Base-by-base conservation (phyloP, 2,329 filamentous ascomycete genomes). In the Penicillium freii region DNA sequence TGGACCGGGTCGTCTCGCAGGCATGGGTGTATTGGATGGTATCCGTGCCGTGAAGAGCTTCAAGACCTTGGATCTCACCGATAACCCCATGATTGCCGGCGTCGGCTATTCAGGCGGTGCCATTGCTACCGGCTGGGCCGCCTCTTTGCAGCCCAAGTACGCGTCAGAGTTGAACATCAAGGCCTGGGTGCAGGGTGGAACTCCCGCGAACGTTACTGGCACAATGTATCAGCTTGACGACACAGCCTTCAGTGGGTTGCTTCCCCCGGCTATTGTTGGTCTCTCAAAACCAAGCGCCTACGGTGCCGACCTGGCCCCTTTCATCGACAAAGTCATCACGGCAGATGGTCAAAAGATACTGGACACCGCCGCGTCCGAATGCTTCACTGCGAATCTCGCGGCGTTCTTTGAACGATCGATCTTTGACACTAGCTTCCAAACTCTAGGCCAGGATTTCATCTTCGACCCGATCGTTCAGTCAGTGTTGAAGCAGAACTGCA, bases 21-120 rank as follows among this genome's bases (percentile, higher is more conserved):
- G 79, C 19, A 77, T 80, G 60, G 77, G 76, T 1, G 78, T 76
- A 5, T 62, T 81, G 27, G 76, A 82, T 64, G 68, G 68, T 1
- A 70, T 81, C 15, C 76, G 80, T 40, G 65, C 65, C 10, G 78
- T 78, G 15, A 67, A 74, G 0, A 71, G 64, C 9, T 72, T 78
- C 43, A 39, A 61, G 15, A 51, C 45, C 0, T 52, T 69, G 9
- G 62, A 61, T 17, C 53, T 70, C n/a, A 62, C 29, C 4, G 31
- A 42, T 17, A 57, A 46, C 0, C 67, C 67, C 5, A 63, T 63
- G 54, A 62, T 67, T 45, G 77, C 78, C 9, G 71, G 82, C 34
- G 81, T 78, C 75, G 83, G 83, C 0, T 85, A 84, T 62, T 83
- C 79, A 0, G 83, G 83, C 6, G 83, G 83, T 7, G 75, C 79